Evolutionary conservation across 2,329 filamentous ascomycete genomes (phyloP), one percentile per base, ranked within the genome.

Genomic region (Fusarium phyllophilum): DNA sequence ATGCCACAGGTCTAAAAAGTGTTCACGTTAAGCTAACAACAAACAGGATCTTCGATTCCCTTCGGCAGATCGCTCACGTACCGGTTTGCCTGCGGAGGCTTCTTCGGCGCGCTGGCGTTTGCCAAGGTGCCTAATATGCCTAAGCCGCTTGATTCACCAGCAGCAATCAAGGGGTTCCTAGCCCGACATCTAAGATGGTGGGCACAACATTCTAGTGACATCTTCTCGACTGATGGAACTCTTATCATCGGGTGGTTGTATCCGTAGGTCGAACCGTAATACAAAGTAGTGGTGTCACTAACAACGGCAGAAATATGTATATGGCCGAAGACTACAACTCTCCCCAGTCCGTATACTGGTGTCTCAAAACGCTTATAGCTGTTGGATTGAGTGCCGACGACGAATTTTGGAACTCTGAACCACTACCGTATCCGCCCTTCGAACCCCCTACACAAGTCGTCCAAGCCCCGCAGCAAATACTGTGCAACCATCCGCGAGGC

Each of bases 311-410:
- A 8, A 89, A 89, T 70, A 88, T 88, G 84, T 89, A 85, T 72
- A 83, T 89, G 83, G 81, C 82, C 41, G 88, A 89, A 74, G 85
- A 88, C 70, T 89, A 89, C 77, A 89, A 89, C 74, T 89, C 87
- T 4, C 86, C 87, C 0, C 87, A 89, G 67, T 89, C 87, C 0
- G 81, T 84, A 0, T 89, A 89, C 73, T 89, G 87, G 88, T 84
- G 83, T 13, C 77, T 89, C 29, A 89, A 89, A 64, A 84, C 84
- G 0, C 83, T 89, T 7, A 78, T 88, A 2, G 82, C 82, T 0
- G 76, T 87, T 1, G 81, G 79, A 0, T 63, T 89, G 0, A 68
- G 79, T 0, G 68, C 74, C 4, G 68, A 77, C 0, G 80, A 87
- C 52, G 75, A 79, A 0, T 89, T 89, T 61, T 89, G 88, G 87